phyloP scores from a whole-genome alignment of 331 rosid genomes.

The Cydonia oblonga region DNA sequence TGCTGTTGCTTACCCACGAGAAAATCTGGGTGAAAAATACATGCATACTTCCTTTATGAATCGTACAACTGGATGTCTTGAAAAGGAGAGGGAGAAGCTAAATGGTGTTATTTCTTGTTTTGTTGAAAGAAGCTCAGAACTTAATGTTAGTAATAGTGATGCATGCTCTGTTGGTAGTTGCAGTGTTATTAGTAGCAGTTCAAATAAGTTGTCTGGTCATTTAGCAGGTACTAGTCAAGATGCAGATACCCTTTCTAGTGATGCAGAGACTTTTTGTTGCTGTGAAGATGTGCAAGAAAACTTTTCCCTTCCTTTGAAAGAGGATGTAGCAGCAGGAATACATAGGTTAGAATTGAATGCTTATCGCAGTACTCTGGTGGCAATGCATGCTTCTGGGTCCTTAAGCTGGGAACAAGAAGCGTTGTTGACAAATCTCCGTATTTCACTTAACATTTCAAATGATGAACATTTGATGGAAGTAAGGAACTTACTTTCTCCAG shows the following conservation, averaged over 20 bases:
- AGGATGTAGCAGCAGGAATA: slow-evolving; percentile 32
- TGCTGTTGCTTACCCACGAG: slow-evolving; percentile 55
- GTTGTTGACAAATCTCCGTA: slow-evolving; percentile 72
- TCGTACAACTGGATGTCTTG: slow-evolving; percentile 30
- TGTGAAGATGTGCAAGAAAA: slow-evolving; percentile 29
- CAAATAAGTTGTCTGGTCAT: slow-evolving; percentile 25
- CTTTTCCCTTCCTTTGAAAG: slow-evolving; percentile 19
- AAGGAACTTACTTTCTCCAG: slow-evolving; percentile 54
- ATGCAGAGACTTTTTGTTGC: slow-evolving; percentile 51
- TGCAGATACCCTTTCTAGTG: slow-evolving; percentile 37
- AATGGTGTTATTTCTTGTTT: slow-evolving; percentile 22
- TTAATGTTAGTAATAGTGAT: slow-evolving; percentile 38
- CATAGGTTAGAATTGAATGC: slow-evolving; percentile 78
- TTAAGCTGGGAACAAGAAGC: slow-evolving; percentile 88
- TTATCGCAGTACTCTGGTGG: slow-evolving; percentile 49
- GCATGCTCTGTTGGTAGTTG: slow-evolving; percentile 83
- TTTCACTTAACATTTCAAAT: slow-evolving; percentile 69
- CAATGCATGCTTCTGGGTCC: slow-evolving; percentile 73
- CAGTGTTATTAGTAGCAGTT: slow-evolving; percentile 38
- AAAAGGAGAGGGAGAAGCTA: slow-evolving; percentile 23
- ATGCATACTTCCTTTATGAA: slow-evolving; percentile 40
- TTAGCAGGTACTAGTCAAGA: slow-evolving; percentile 43
- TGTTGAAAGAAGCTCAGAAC: slow-evolving; percentile 38
- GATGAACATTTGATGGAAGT: slow-evolving; percentile 88
- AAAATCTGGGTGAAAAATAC: slow-evolving; percentile 50